These are phyloP conservation scores for Ophiostoma ips DNA, from an alignment of 2,329 filamentous ascomycete species.

Conservation along the genomic window DNA sequence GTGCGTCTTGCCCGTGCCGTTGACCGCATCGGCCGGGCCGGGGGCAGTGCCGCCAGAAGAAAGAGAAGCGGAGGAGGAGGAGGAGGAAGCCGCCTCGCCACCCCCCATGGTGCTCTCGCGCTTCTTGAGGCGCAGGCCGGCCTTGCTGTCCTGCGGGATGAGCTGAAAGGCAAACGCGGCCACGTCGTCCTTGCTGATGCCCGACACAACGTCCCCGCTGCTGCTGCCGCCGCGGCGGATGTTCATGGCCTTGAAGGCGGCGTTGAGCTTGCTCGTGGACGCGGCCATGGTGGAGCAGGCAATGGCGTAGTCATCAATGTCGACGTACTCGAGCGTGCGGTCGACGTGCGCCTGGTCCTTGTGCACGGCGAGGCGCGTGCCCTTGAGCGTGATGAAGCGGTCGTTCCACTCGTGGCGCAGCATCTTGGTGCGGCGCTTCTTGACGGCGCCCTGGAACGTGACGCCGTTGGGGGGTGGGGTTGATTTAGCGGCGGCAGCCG, in stretches of 20 bases:
- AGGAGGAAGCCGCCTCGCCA: background rate
- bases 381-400: slow-evolving; percentile 75
- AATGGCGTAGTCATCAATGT: slow-evolving; percentile 80
- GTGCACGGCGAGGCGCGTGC: slow-evolving; percentile 63
- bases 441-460: slow-evolving; percentile 76
- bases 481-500: slow-evolving; percentile 2
- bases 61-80: slow-evolving; percentile 7
- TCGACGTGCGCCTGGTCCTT: slow-evolving; percentile 39
- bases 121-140: slow-evolving; percentile 35
- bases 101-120: slow-evolving; percentile 31
- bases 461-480: background rate
- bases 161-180: slow-evolving; percentile 76
- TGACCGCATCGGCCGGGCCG: slow-evolving; percentile 31
- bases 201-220: background rate
- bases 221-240: slow-evolving; percentile 39
- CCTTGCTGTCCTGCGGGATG: slow-evolving; percentile 52
- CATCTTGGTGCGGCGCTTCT: slow-evolving; percentile 81
- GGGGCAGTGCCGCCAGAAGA: slow-evolving; percentile 15
- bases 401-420: slow-evolving; percentile 90
- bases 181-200: slow-evolving; percentile 32
- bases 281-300: slow-evolving; percentile 66
- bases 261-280: slow-evolving; percentile 66
- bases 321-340: slow-evolving; percentile 61
- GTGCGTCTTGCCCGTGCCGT: slow-evolving; percentile 67
- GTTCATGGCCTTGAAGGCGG: slow-evolving; percentile 71